These are phyloP conservation scores for Aspergillus panamensis DNA, from an alignment of 495 filamentous ascomycete species.

Conservation along the genomic window DNA sequence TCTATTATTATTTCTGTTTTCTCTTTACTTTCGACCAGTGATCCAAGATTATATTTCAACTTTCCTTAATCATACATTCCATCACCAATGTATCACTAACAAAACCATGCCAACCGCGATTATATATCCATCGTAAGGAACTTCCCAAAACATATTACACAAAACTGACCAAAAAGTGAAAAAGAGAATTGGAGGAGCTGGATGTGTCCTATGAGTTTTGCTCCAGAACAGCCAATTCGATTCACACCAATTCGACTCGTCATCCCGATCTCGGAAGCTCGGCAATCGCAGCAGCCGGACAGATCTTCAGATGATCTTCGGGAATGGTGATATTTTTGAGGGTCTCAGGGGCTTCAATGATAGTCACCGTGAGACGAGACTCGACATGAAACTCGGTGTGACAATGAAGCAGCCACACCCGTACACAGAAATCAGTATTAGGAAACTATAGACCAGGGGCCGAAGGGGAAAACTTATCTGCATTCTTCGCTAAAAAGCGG, in stretches of 20 bases:
- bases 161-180: no score
- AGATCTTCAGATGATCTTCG: constrained; percentile 15
- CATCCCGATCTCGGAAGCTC: not conserved
- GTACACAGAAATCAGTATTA: constrained; percentile 8
- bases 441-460: not conserved
- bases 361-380: constrained; percentile 61
- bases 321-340: constrained; percentile 13
- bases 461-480: constrained; percentile 40
- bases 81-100: no score
- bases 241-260: not conserved
- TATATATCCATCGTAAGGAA: no score
- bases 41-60: no score
- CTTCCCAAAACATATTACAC: no score
- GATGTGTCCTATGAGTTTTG: no score
- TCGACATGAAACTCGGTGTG: constrained; percentile 74
- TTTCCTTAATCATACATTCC: no score
- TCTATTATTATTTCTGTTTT: no score
- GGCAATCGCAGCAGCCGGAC: not conserved
- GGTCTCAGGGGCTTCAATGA: constrained; percentile 52
- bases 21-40: no score
- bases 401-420: constrained; percentile 70
- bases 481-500: constrained; percentile 65
- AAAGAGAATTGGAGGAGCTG: no score
- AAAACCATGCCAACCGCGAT: no score
- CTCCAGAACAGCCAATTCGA: no score